Percentiles rank a stretch among this genome's conserved stretches.
These are phyloP conservation scores for Kodamaea ohmeri DNA, from an alignment of 1,139 yeast species.

Conservation along the genomic window DNA sequence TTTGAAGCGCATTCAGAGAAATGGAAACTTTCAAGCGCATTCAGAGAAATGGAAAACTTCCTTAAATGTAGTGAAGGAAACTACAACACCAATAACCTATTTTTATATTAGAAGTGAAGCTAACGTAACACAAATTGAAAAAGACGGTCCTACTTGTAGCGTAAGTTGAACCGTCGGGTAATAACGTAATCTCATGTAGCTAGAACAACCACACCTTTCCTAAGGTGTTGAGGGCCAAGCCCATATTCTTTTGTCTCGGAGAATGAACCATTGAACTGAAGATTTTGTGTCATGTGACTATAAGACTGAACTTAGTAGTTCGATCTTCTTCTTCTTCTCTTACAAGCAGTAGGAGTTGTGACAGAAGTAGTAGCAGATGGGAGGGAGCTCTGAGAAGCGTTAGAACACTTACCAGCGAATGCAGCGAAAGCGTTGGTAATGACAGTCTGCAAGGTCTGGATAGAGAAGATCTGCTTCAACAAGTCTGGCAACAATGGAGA, in stretches of 20 bases:
- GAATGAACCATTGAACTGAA: conserved; percentile 3
- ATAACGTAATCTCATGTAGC: conserved; percentile 6
- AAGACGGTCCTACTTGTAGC: not conserved
- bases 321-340: conserved; percentile 37
- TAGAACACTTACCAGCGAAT: conserved; percentile 37
- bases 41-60: too few relatives aligned
- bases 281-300: not conserved
- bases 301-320: conserved; percentile 20
- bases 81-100: conserved; percentile 1
- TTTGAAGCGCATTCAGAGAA: too few relatives aligned
- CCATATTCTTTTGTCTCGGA: not conserved
- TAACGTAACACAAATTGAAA: conserved; percentile 5
- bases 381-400: conserved; percentile 13
- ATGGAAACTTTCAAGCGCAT: too few relatives aligned
- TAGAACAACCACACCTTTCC: not conserved
- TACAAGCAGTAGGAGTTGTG: conserved; percentile 12
- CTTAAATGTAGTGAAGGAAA: too few relatives aligned
- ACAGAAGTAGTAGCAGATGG: conserved; percentile 4
- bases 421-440: conserved; percentile 44
- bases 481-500: conserved; percentile 40
- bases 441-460: conserved; percentile 37
- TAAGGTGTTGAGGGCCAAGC: not conserved
- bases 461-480: conserved; percentile 34
- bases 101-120: conserved; percentile 5
- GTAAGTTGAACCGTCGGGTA: conserved; percentile 1